phyloP scores from a whole-genome alignment of 331 rosid species.

The Prunus yedoensis region DNA sequence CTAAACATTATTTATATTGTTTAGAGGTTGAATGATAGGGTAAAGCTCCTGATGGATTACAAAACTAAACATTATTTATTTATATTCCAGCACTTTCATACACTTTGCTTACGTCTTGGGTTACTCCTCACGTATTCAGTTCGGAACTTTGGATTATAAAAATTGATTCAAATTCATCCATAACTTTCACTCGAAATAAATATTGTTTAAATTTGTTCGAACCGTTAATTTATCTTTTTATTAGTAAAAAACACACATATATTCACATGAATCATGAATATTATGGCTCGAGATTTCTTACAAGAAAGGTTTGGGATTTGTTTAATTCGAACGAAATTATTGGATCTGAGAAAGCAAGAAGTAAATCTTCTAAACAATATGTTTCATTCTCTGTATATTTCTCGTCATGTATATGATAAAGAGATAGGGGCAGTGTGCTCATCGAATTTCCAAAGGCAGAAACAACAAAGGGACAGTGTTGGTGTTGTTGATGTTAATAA shows the following conservation, averaged over 20 bases:
- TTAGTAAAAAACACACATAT: too few relatives aligned
- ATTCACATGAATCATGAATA: too few relatives aligned
- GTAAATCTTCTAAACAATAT: too few relatives aligned
- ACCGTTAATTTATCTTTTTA: not conserved
- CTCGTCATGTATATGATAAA: too few relatives aligned
- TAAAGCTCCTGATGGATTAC: not conserved
- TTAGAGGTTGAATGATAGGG: not conserved
- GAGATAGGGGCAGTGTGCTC: not conserved
- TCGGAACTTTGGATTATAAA: not conserved
- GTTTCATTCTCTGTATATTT: too few relatives aligned
- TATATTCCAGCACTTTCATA: not conserved
- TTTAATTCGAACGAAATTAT: not conserved
- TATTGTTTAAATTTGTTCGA: not conserved
- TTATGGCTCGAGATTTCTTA: not conserved
- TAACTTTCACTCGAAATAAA: too few relatives aligned
- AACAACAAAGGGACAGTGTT: not conserved
- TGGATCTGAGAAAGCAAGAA: not conserved
- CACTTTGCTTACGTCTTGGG: not conserved
- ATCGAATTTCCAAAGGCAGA: not conserved
- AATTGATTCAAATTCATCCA: too few relatives aligned
- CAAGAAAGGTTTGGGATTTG: not conserved
- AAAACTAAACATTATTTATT: not conserved
- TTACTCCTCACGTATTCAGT: not conserved
- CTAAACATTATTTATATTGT: not conserved
- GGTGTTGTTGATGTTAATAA: conserved; percentile 4